A percentile compares a stretch with the other conserved stretches of the same genome.
phyloP scores from a whole-genome alignment of 2,329 filamentous ascomycete species.

The Pyricularia grisea region DNA sequence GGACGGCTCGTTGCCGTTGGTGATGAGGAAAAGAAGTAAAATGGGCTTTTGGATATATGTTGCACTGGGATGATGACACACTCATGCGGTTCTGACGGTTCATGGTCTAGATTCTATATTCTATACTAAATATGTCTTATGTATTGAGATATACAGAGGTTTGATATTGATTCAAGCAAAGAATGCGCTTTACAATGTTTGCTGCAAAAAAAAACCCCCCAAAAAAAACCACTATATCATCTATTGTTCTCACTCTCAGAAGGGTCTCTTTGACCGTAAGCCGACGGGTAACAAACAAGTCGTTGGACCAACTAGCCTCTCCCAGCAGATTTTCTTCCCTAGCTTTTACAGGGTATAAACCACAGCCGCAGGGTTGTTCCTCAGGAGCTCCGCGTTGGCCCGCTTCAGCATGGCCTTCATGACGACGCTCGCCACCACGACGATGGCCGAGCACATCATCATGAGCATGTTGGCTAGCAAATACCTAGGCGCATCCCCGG shows the following conservation, averaged over 20 bases:
- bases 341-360: not conserved
- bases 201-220: no score
- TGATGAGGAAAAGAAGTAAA: slow-evolving; percentile 23
- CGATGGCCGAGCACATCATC: not conserved
- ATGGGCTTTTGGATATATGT: not conserved
- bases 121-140: not conserved
- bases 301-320: not conserved
- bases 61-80: not conserved
- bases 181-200: not conserved
- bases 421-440: not conserved
- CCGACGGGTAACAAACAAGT: not conserved
- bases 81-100: not conserved
- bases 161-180: not conserved
- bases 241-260: not conserved
- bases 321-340: not conserved
- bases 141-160: not conserved
- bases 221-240: not conserved
- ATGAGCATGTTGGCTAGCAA: slow-evolving; percentile 3
- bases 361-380: not conserved
- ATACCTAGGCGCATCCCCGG: slow-evolving; percentile 26
- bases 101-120: not conserved
- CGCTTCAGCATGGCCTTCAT: slow-evolving; percentile 3
- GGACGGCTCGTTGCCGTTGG: slow-evolving; percentile 62
- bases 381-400: not conserved
- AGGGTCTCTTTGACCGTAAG: not conserved